Conservation (phyloP, 192 early-diverging fungal species). For the Entrophospora sp. region DNA sequence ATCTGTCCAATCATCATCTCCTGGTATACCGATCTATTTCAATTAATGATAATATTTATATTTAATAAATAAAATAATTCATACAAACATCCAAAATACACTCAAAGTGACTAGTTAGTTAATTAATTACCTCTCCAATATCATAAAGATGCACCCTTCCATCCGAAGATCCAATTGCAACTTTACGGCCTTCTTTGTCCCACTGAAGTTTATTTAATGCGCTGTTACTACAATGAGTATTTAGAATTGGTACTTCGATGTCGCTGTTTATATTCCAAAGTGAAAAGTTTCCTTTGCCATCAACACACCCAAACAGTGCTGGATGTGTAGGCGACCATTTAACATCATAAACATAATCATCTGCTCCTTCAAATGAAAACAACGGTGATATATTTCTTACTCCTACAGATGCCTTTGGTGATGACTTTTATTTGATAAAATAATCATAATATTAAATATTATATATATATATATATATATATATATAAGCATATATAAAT, state of each 20-base stretch:
- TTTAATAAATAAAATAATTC: not conserved
- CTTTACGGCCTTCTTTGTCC: constrained; percentile 79
- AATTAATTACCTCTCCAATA: constrained; percentile 69
- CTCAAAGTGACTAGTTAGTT: not conserved
- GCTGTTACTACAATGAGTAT: constrained; percentile 48
- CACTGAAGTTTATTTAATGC: constrained; percentile 94
- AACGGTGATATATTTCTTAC: constrained; percentile 48
- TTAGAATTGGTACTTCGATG: constrained; percentile 64
- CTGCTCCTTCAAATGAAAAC: constrained; percentile 82
- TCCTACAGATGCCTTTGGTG: constrained; percentile 39
- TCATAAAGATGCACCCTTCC: constrained; percentile 85
- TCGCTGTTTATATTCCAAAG: constrained; percentile 92
- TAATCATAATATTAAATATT: no score
- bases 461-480: no score
- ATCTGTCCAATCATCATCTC: not conserved
- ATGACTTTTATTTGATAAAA: constrained; percentile 22
- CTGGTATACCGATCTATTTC: not conserved
- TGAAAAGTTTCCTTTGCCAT: constrained; percentile 82
- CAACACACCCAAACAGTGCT: constrained; percentile 84
- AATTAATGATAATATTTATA: not conserved
- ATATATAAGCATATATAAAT: not conserved
- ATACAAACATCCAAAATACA: not conserved
- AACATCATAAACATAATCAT: constrained; percentile 97
- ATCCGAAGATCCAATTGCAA: constrained; percentile 78
- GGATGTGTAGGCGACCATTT: constrained; percentile 96